Conservation (phyloP, 345 rosid species). For the Eucalyptus leucophloia region DNA sequence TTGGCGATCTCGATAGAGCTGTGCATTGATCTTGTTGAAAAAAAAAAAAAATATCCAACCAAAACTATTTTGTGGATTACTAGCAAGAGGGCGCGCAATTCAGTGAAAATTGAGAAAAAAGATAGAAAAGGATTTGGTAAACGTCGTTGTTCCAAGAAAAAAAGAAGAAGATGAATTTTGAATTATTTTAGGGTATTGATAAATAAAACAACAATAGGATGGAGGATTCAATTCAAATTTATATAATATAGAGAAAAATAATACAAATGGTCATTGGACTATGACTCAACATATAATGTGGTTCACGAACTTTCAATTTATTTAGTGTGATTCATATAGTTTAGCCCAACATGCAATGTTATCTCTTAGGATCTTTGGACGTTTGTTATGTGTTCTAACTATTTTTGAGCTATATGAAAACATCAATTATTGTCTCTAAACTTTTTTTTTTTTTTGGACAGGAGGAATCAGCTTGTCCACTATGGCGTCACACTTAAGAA, state of each 20-base stretch:
- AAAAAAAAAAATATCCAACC: accelerated
- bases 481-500: too few relatives aligned
- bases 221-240: neutral
- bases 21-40: neutral
- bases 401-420: too few relatives aligned
- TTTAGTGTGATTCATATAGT: too few relatives aligned
- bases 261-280: accelerated
- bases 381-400: accelerated
- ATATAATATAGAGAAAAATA: too few relatives aligned
- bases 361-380: accelerated
- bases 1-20: neutral
- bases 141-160: neutral
- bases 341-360: too few relatives aligned
- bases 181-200: neutral
- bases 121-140: neutral
- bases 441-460: too few relatives aligned
- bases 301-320: too few relatives aligned
- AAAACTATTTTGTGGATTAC: neutral
- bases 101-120: neutral
- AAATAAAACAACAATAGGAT: neutral
- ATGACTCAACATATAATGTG: accelerated
- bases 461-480: too few relatives aligned
- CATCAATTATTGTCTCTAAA: neutral
- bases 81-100: neutral
- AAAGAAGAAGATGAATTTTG: neutral